Evolutionary conservation across 140 eudicot genomes (phyloP).

Genomic region (Stevia rebaudiana): DNA sequence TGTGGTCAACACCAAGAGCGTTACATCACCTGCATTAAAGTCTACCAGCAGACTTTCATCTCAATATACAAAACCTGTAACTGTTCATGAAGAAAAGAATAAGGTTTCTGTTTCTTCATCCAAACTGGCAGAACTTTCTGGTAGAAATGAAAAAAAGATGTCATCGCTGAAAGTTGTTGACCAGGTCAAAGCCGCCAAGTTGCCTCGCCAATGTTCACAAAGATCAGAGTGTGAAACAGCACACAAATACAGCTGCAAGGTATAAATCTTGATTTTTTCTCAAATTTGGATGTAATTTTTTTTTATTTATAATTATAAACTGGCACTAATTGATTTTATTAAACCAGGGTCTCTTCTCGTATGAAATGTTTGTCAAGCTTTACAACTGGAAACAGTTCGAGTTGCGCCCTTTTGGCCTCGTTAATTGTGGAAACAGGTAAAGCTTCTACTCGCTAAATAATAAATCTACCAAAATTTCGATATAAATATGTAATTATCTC

Average conservation of each 20-base stretch:
- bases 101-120: constrained; percentile 23
- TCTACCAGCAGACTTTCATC: constrained; percentile 28
- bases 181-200: constrained; percentile 42
- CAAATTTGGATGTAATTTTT: background rate
- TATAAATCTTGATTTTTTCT: constrained; percentile 5
- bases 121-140: constrained; percentile 19
- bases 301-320: background rate
- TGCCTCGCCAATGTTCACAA: constrained; percentile 30
- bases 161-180: constrained; percentile 54
- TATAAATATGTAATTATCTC: background rate
- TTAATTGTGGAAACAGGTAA: constrained; percentile 92
- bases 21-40: constrained; percentile 20
- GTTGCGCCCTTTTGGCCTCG: constrained; percentile 69
- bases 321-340: constrained; percentile 10
- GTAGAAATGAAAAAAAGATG: constrained; percentile 34
- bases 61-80: constrained; percentile 30
- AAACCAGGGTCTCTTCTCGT: constrained; percentile 63
- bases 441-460: background rate
- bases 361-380: constrained; percentile 77
- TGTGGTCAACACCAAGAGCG: constrained; percentile 13
- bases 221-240: constrained; percentile 38
- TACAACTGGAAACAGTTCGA: constrained; percentile 66
- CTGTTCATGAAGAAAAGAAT: constrained; percentile 22
- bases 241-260: constrained; percentile 48
- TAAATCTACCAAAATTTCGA: background rate